Base-by-base conservation (phyloP, 352 stramenopile genomes). In the Pythium graminicola region DNA sequence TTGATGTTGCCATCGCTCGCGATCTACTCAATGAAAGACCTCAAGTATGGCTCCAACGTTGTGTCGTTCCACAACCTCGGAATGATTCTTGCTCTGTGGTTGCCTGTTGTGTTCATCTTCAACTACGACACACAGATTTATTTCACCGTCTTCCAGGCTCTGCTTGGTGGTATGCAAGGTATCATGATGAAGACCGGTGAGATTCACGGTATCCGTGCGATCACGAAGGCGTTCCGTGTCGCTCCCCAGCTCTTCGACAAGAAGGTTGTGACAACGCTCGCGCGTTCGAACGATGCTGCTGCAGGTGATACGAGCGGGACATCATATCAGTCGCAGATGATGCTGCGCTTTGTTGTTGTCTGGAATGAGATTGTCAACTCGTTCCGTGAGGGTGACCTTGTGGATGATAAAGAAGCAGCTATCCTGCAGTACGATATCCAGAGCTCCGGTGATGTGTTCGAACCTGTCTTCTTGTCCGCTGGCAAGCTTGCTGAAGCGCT, bases 381-480 rank as follows among this genome's bases (percentile, higher is more conserved):
- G 9, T 77, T 77, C 58, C 65, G 69, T 24, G 65, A 75, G 54
- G 44, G 48, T 11, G 69, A 77, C 29, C 61, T 77, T 16, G 22
- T 77, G 4, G 69, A 77, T 46, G 69, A 74, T 51, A 77, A 75
- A 56, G 69, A 77, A 57, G 69, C 69, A 9, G 66, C 69, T 2
- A 75, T 77, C 43, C 50, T 77, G 20, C 65, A 77, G 44, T 52
- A 52, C 45, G 45, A 52, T 56, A 92, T 93, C 22, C 81, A 75
- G 36, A 90, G 81, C 60, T 89, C 81, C 11, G 83, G 83, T 6
- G 79, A 90, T 55, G 83, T 93, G 23, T 92, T 90, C 36, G 83
- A 93, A 51, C 83, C 83, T 0, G 81, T 93, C 4, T 93, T 93
- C 52, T 52, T 93, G 20, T 92, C 83, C 13, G 83, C 83, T 29